These are phyloP conservation scores for Heliamphora exappendiculata DNA, from an alignment of 148 eudicot genomes.

Conservation along the genomic window DNA sequence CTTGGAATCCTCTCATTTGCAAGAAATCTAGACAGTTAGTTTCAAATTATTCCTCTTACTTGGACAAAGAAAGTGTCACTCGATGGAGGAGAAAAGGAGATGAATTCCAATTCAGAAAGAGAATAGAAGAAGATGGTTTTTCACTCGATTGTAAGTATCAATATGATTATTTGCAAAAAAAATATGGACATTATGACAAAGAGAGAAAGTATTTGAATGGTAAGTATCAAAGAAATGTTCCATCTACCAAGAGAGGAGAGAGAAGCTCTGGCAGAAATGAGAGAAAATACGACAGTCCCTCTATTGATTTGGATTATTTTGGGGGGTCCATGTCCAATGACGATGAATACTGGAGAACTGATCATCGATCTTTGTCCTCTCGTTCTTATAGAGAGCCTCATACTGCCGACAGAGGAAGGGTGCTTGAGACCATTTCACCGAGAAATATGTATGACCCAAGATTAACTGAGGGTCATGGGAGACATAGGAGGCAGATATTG, in stretches of 20 bases:
- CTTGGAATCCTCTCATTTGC: constrained; percentile 8
- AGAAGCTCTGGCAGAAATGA: constrained; percentile 12
- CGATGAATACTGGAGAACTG: constrained; percentile 13
- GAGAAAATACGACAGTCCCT: constrained; percentile 6
- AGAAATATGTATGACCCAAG: constrained; percentile 3
- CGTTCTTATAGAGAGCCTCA: constrained; percentile 5
- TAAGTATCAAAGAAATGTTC: constrained; percentile 11
- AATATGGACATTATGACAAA: constrained; percentile 8
- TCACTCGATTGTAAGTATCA: constrained; percentile 5
- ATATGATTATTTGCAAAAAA: constrained; percentile 8
- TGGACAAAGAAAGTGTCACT: constrained; percentile 6
- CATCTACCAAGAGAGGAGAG: constrained; percentile 18
- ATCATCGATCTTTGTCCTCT: constrained; percentile 7
- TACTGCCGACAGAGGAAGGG: constrained; percentile 4
- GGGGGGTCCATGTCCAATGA: neutral
- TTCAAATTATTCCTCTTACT: constrained; percentile 10
- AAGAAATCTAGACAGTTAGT: constrained; percentile 11
- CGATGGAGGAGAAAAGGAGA: constrained; percentile 12
- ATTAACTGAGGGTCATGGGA: neutral
- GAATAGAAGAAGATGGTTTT: constrained; percentile 2
- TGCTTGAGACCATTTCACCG: constrained; percentile 9
- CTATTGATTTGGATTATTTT: constrained; percentile 2
- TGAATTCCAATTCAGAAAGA: constrained; percentile 8
- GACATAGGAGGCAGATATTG: constrained; percentile 1
- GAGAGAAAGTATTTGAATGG: constrained; percentile 8